Base-by-base conservation (phyloP, 2,329 filamentous ascomycete species). In the Colletotrichum sp. region DNA sequence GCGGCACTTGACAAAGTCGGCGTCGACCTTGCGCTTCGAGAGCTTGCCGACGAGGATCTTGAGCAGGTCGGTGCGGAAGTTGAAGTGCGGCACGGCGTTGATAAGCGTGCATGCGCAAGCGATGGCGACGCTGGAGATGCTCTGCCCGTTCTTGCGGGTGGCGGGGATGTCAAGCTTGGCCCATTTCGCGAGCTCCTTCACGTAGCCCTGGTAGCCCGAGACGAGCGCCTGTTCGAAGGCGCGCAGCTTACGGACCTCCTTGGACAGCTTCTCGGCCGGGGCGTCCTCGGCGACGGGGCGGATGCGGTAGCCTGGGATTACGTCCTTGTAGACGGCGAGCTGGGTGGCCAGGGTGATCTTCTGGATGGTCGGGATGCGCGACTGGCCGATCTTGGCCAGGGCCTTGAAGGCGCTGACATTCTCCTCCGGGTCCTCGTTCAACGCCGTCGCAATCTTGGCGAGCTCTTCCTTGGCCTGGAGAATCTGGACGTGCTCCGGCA, bases 251-350 rank as follows among this genome's bases (percentile, higher is more conserved):
- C 94, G 93, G 39, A 99, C 95, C 32, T 99, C 97, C 83, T 98
- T 98, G 7, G 96, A 98, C 3, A 99, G 87, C 84, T 98, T 98
- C 78, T 93, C 93, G 74, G 91, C 90, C 81, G 93, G 89, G 60
- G 93, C 92, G 36, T 95, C 94, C 76, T 98, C 95, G 1, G 90
- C 89, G 6, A 95, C 87, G 2, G 95, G 94, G 21, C 97, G 93
- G 87, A 99, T 99, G 77, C 97, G 91, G 84, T 99, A 99, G 26
- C 97, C 97, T 0, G 97, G 97, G 75, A 99, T 99, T 63, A 98
- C 91, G 85, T 99, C 97, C 84, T 96, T 98, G 89, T 96, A 99
- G 15, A 99, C 92, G 1, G 96, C 92, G 83, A 97, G 90, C 85
- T 98, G 96, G 26, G 97, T 95, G 64, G 93, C 95, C 78, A 99